phyloP scores from a whole-genome alignment of 768 basidiomycete species.

The Artomyces pyxidatus region DNA sequence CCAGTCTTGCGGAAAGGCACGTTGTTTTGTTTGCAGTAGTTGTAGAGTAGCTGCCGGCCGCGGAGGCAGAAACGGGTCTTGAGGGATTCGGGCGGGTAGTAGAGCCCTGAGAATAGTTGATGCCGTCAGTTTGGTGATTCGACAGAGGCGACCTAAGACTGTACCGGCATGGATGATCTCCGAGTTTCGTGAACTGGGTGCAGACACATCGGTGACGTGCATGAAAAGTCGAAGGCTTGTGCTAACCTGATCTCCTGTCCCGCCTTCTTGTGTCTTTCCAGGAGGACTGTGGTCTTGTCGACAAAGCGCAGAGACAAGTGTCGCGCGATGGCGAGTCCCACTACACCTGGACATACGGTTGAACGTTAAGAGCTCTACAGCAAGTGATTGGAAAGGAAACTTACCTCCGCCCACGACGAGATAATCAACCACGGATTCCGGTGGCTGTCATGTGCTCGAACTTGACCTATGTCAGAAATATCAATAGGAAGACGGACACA shows the following conservation, averaged over 20 bases:
- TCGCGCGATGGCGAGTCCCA: slow-evolving; percentile 83
- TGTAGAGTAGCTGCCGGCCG: slow-evolving; percentile 79
- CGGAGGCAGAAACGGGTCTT: slow-evolving; percentile 84
- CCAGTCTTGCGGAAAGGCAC: slow-evolving; percentile 71
- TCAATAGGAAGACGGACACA: slow-evolving; percentile 14
- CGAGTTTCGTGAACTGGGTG: slow-evolving; percentile 76
- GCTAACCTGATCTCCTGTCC: slow-evolving; percentile 83
- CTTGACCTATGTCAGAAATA: background rate
- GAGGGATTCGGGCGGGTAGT: slow-evolving; percentile 75
- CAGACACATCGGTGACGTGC: background rate
- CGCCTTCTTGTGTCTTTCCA: slow-evolving; percentile 66
- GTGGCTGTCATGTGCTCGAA: slow-evolving; percentile 32
- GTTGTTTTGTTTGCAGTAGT: slow-evolving; percentile 51
- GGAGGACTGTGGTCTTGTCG: slow-evolving; percentile 63
- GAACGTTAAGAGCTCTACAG: background rate
- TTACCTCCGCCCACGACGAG: slow-evolving; percentile 84
- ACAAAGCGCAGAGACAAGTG: slow-evolving; percentile 58
- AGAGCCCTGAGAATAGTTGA: slow-evolving; percentile 75
- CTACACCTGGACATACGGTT: slow-evolving; percentile 43
- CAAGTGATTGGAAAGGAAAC: slow-evolving; percentile 2
- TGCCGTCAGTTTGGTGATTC: too few relatives aligned
- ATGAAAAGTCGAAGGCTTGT: too few relatives aligned
- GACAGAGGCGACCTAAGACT: too few relatives aligned
- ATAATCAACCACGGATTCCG: slow-evolving; percentile 72
- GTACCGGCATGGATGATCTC: slow-evolving; percentile 90